phyloP scores from a whole-genome alignment of 2,329 filamentous ascomycete genomes.

The Aciculosporium take region DNA sequence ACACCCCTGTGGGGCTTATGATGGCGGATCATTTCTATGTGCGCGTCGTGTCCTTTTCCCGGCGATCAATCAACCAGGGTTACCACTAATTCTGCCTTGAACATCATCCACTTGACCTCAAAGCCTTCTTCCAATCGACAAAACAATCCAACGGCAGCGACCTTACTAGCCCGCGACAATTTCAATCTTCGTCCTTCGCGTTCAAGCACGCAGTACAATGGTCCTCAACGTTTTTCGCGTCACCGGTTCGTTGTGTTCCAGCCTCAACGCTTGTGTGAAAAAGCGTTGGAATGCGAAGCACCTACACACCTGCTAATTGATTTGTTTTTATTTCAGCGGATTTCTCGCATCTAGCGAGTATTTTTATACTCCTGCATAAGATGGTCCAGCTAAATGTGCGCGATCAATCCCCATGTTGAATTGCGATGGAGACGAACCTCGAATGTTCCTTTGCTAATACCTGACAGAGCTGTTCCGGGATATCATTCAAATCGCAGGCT shows the following conservation, averaged over 20 bases:
- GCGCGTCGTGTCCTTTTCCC: constrained; percentile 9
- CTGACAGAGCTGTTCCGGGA: constrained; percentile 77
- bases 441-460: constrained; percentile 1
- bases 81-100: neutral
- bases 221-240: constrained; percentile 45
- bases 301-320: constrained; percentile 8
- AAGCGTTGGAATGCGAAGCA: constrained; percentile 6
- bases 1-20: no score
- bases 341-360: constrained; percentile 87
- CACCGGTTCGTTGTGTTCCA: constrained; percentile 28
- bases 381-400: constrained; percentile 84
- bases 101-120: neutral
- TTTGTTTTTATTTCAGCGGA: constrained; percentile 54
- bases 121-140: neutral
- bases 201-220: constrained; percentile 20
- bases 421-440: constrained; percentile 8
- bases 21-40: no score
- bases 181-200: neutral
- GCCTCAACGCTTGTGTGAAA: neutral
- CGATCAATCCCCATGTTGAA: neutral
- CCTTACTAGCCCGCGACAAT: neutral
- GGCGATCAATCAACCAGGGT: neutral
- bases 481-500: constrained; percentile 97
- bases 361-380: constrained; percentile 90
- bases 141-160: neutral